Evolutionary conservation across 1,284 basidiomycete genomes (phyloP), one percentile per base, ranked within the genome.

Genomic region (Meira nashicola): DNA sequence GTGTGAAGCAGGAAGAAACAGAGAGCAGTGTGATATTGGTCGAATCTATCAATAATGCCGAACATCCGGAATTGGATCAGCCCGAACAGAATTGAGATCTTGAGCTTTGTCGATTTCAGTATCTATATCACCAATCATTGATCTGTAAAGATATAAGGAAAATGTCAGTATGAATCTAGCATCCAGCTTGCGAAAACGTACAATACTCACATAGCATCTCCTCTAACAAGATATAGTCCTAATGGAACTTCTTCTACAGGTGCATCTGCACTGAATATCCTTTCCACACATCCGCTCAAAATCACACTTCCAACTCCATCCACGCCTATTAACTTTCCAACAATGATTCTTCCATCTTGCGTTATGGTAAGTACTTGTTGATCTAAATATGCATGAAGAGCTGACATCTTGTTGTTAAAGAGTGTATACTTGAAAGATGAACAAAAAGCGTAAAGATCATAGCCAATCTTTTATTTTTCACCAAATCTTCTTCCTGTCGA

Each of bases 161-260:
- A 41, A 28, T 39, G 46, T 12, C 11, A 17, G 57, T n/a, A 54
- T 40, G 23, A 25, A 19, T 15, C n/a, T 19, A 9, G 9, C 11
- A 12, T 21, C n/a, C 17, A 19, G 39, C 9, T 17, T n/a, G 15
- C 1, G 8, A 15, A 8, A 1, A 11, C 40, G n/a, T n/a, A 21
- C 3, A 9, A 44, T 59, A 81, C 83, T 73, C 64, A 96, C 94
- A 95, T 92, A 83, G 94, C 93, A 77, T 98, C 94, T 1, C 94
- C 94, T 75, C 96, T 90, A 72, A 98, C 89, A 67, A 99, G 86
- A 80, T 98, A 98, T 50, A 98, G 82, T 0, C 94, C 94, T n/a
- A 98, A 82, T 0, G 91, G 89, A 11, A 94, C 87, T 82, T 96
- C 92, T 80, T 97, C 91, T 37, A 96, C 92, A 21, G 89, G 89